Conservation (phyloP, 129 eudicot genomes). For the Chrysanthemum seticuspe region DNA sequence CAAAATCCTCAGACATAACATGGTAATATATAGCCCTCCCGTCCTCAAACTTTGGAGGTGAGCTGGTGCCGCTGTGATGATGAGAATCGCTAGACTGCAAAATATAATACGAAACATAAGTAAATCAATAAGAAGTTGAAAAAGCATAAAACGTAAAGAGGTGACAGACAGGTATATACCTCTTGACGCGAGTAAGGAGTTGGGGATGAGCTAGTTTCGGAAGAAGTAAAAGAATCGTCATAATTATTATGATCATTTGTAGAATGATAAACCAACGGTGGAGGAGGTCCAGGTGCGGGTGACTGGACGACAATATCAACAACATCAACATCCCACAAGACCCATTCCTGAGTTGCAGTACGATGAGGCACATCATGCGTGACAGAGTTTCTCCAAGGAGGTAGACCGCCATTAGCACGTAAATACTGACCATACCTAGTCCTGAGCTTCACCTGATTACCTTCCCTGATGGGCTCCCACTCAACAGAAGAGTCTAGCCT, state of each 20-base stretch:
- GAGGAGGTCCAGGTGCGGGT: conserved; percentile 40
- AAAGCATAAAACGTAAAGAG: too few species aligned
- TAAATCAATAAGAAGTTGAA: too few species aligned
- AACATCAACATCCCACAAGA: conserved; percentile 64
- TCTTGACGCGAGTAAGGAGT: too few species aligned
- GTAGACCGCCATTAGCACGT: conserved; percentile 64
- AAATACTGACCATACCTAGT: conserved; percentile 61
- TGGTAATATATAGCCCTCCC: conserved; percentile 68
- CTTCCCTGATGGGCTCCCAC: conserved; percentile 72
- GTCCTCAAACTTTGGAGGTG: conserved; percentile 50
- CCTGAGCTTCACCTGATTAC: conserved; percentile 49
- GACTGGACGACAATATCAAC: conserved; percentile 49
- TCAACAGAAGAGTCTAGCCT: conserved; percentile 64
- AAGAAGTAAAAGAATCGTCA: conserved; percentile 26
- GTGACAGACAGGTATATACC: too few species aligned
- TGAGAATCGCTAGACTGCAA: neutral
- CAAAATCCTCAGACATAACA: conserved; percentile 57
- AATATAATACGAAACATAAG: too few species aligned
- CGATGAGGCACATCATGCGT: conserved; percentile 72
- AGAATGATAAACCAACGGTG: conserved; percentile 22
- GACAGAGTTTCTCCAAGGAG: conserved; percentile 77
- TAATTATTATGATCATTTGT: conserved; percentile 21
- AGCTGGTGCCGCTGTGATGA: conserved; percentile 4
- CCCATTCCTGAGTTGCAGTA: conserved; percentile 62
- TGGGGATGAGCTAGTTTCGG: too few species aligned